A percentile compares a stretch with the other conserved stretches of the same genome.
Evolutionary conservation across 805 yeast species (phyloP).

Genomic region (Starmerella floricola): DNA sequence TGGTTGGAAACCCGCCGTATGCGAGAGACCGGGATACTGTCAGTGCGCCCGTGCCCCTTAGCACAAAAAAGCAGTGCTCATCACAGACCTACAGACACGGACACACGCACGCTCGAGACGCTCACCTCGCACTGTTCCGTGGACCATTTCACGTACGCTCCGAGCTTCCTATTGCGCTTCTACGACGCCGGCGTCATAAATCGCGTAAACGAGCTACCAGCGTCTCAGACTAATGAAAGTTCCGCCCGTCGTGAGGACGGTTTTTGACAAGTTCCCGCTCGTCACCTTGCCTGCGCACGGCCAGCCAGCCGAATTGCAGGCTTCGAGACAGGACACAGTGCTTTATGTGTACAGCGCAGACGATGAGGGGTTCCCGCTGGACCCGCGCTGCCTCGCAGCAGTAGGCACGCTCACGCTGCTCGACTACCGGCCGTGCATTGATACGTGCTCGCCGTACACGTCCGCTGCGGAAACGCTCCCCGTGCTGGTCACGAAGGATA

Average conservation of each 20-base stretch:
- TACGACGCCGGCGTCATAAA: too few relatives aligned
- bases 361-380: slow-evolving; percentile 21
- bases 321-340: neutral
- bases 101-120: too few relatives aligned
- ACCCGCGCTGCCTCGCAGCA: slow-evolving; percentile 25
- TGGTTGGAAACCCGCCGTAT: too few relatives aligned
- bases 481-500: slow-evolving; percentile 5
- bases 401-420: slow-evolving; percentile 17
- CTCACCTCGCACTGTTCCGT: too few relatives aligned
- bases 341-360: slow-evolving; percentile 23
- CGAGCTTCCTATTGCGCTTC: too few relatives aligned
- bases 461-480: slow-evolving; percentile 18
- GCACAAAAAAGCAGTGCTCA: too few relatives aligned
- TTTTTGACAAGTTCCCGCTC: slow-evolving; percentile 29
- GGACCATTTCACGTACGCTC: too few relatives aligned
- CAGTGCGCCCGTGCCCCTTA: too few relatives aligned
- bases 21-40: too few relatives aligned
- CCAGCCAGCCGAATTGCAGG: neutral
- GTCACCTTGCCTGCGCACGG: slow-evolving; percentile 14
- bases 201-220: too few relatives aligned
- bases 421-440: neutral
- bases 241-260: slow-evolving; percentile 23
- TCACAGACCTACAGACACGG: too few relatives aligned
- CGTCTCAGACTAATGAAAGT: slow-evolving; percentile 25
- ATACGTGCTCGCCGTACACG: slow-evolving; percentile 16